Evolutionary conservation across 257 asterid genomes (phyloP).

Genomic region (Gynochthodes officinalis): DNA sequence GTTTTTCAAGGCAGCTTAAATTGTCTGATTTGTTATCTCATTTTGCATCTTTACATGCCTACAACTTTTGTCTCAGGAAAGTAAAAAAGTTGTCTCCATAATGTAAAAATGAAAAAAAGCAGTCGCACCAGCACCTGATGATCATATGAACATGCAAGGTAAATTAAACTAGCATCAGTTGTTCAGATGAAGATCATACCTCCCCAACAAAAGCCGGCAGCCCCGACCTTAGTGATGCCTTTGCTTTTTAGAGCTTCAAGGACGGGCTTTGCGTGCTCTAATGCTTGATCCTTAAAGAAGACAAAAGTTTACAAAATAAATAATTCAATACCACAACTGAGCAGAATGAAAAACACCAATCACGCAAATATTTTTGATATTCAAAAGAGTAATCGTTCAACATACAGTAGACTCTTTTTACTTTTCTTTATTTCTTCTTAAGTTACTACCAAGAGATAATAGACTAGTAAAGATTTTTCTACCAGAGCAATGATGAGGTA

Average conservation of each 20-base stretch:
- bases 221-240: conserved; percentile 56
- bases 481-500: not conserved
- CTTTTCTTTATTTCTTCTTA: too few species aligned
- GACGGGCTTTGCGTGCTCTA: conserved; percentile 54
- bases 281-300: conserved; percentile 43
- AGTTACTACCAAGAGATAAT: too few species aligned
- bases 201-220: conserved; percentile 75
- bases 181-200: conserved; percentile 25
- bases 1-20: too few species aligned
- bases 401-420: not conserved
- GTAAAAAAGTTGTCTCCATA: too few species aligned
- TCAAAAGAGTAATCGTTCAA: not conserved
- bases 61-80: too few species aligned
- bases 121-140: too few species aligned
- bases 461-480: not conserved
- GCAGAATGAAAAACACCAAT: too few species aligned
- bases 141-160: not conserved
- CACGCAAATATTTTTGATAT: too few species aligned
- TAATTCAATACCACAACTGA: not conserved
- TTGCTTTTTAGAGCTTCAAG: conserved; percentile 56
- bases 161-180: not conserved
- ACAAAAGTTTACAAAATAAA: not conserved
- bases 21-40: too few species aligned
- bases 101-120: too few species aligned
- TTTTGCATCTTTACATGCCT: too few species aligned